These are phyloP conservation scores for Cubamyces sp. DNA, from an alignment of 768 basidiomycete species.

Conservation along the genomic window DNA sequence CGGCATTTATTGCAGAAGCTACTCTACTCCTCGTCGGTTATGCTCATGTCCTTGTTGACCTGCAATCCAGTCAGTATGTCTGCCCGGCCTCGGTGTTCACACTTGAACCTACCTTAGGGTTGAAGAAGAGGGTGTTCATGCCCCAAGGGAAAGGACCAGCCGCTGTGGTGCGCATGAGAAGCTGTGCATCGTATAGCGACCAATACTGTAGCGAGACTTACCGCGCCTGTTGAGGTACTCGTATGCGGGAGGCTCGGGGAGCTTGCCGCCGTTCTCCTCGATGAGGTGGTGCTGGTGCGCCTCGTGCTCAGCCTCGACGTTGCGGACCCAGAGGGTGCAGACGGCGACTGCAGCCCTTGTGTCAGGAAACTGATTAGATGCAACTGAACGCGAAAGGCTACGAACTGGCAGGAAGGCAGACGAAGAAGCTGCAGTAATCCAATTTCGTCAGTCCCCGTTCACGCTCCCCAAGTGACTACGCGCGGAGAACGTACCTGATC, in stretches of 20 bases:
- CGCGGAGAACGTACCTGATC: constrained; percentile 63
- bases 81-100: neutral
- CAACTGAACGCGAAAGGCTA: constrained; percentile 21
- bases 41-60: constrained; percentile 68
- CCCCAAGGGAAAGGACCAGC: constrained; percentile 88
- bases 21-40: constrained; percentile 33
- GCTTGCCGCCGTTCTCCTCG: constrained; percentile 70
- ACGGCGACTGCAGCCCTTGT: constrained; percentile 28
- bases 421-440: constrained; percentile 58
- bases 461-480: too few species aligned
- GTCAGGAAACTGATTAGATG: constrained; percentile 3
- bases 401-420: constrained; percentile 77
- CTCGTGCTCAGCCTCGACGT: constrained; percentile 64
- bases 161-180: constrained; percentile 13
- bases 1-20: constrained; percentile 15
- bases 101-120: constrained; percentile 56
- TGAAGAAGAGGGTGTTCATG: constrained; percentile 81
- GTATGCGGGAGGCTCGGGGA: constrained; percentile 72
- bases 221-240: constrained; percentile 75
- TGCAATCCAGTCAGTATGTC: constrained; percentile 32
- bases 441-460: neutral
- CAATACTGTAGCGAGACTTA: constrained; percentile 14
- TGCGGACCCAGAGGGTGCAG: constrained; percentile 49
- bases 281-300: constrained; percentile 73
- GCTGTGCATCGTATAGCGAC: too few species aligned